These are phyloP conservation scores for Penicillium egyptiacum DNA, from an alignment of 495 filamentous ascomycete species.

Conservation along the genomic window DNA sequence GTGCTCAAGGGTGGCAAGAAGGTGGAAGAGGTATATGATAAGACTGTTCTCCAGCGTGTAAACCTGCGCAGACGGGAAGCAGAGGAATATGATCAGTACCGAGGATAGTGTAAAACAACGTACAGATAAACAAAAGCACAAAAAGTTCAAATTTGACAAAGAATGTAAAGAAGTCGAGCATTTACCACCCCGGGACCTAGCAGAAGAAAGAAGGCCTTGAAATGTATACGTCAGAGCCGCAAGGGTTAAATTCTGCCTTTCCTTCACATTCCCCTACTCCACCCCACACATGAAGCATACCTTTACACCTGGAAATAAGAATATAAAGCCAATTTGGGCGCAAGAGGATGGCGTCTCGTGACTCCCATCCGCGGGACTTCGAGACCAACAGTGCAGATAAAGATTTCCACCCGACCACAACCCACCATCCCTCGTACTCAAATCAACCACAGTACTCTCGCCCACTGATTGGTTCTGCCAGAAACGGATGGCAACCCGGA, in stretches of 20 bases:
- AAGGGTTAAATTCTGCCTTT: constrained; percentile 1
- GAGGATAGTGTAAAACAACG: constrained; percentile 24
- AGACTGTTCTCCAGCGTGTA: constrained; percentile 61
- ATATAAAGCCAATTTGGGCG: neutral
- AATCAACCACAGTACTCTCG: constrained; percentile 23
- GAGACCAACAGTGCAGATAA: constrained; percentile 27
- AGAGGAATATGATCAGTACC: constrained; percentile 53
- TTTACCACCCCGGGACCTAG: neutral
- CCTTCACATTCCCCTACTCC: neutral
- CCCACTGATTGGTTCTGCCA: constrained; percentile 47
- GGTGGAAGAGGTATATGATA: constrained; percentile 71
- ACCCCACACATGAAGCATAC: neutral
- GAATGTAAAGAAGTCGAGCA: neutral
- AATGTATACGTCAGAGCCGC: constrained; percentile 6
- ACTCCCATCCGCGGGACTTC: constrained; percentile 3
- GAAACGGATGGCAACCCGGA: constrained; percentile 47
- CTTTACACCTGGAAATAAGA: neutral
- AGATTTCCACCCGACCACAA: constrained; percentile 15
- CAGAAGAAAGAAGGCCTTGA: constrained; percentile 2
- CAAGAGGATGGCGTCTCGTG: neutral
- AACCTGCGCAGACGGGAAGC: constrained; percentile 63
- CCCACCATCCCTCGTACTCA: constrained; percentile 9
- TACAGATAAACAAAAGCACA: constrained; percentile 2
- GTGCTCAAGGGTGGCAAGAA: constrained; percentile 69
- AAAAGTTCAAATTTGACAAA: neutral